Percentiles rank a stretch among this genome's conserved stretches.
Evolutionary conservation across 1,139 yeast species (phyloP).

Genomic region (Blastobotrys apis): DNA sequence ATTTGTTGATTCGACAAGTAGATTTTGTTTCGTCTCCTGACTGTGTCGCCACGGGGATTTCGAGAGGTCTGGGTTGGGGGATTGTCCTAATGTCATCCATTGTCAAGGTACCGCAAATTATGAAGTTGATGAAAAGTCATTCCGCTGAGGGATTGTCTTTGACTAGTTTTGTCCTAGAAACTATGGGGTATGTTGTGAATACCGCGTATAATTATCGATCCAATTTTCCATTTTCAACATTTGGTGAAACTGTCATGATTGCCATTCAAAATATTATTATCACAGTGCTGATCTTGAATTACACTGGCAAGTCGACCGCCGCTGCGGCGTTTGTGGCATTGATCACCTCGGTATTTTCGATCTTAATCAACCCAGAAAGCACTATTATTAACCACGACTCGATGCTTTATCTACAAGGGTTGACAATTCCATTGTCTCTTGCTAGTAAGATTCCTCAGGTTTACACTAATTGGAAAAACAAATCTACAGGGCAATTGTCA

Average conservation of each 20-base stretch:
- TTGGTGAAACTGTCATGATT: constrained; percentile 42
- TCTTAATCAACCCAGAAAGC: constrained; percentile 21
- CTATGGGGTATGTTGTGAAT: constrained; percentile 38
- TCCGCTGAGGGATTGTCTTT: constrained; percentile 40
- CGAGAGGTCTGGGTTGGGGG: constrained; percentile 36
- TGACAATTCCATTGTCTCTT: constrained; percentile 52
- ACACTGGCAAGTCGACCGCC: constrained; percentile 21
- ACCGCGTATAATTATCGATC: constrained; percentile 41
- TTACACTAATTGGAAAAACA: constrained; percentile 42
- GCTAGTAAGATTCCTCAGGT: constrained; percentile 57
- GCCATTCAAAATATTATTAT: constrained; percentile 41
- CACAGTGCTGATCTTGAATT: constrained; percentile 34
- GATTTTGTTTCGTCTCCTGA: constrained; percentile 29
- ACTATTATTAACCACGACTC: constrained; percentile 25
- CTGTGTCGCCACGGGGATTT: constrained; percentile 30
- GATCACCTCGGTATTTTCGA: constrained; percentile 23
- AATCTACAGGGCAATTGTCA: constrained; percentile 53
- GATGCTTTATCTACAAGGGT: constrained; percentile 42
- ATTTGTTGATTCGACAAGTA: constrained; percentile 24
- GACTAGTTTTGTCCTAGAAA: constrained; percentile 37
- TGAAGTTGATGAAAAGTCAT: constrained; percentile 31
- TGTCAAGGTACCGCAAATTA: constrained; percentile 40
- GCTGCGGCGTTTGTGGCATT: constrained; percentile 29
- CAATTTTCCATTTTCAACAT: constrained; percentile 41
- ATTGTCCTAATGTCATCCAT: constrained; percentile 37